Evolutionary conservation across 2,329 filamentous ascomycete genomes (phyloP).

Genomic region (Aspergillus sp.): DNA sequence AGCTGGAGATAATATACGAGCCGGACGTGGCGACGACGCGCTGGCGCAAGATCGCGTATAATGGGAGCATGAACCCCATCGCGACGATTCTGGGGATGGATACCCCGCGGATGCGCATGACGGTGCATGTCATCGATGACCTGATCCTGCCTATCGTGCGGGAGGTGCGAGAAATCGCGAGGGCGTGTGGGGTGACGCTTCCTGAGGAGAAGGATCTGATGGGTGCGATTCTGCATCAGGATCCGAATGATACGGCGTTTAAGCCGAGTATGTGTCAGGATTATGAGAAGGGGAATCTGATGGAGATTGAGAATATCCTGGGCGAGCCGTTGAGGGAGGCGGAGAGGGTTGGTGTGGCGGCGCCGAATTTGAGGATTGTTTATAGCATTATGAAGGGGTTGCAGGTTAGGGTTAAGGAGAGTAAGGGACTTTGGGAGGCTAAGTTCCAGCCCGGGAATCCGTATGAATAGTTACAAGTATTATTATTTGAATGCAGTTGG

Average conservation of each 20-base stretch:
- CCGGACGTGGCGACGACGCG: neutral
- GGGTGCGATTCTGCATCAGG: neutral
- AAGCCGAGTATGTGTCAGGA: slow-evolving; percentile 57
- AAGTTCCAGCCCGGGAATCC: neutral
- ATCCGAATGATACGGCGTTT: neutral
- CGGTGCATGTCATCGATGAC: neutral
- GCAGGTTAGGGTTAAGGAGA: slow-evolving; percentile 29
- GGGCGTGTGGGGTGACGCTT: neutral
- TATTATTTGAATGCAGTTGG: too few relatives aligned
- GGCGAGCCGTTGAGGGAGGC: slow-evolving; percentile 58
- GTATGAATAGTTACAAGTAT: neutral
- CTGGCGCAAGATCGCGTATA: neutral
- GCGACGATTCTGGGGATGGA: neutral
- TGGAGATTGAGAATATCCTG: slow-evolving; percentile 58
- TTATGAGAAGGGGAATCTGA: slow-evolving; percentile 46
- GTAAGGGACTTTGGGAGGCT: slow-evolving; percentile 13
- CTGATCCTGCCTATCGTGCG: neutral
- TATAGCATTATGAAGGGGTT: slow-evolving; percentile 29
- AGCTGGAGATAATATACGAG: neutral
- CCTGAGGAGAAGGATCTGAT: neutral
- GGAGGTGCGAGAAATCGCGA: neutral
- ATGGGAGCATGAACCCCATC: neutral
- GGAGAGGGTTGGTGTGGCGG: slow-evolving; percentile 45
- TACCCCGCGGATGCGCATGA: neutral
- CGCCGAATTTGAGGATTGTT: slow-evolving; percentile 26